A percentile compares a stretch with the other conserved stretches of the same genome.
Evolutionary conservation across 441 rosid species (phyloP).

Genomic region (Flueggea neowawraea): DNA sequence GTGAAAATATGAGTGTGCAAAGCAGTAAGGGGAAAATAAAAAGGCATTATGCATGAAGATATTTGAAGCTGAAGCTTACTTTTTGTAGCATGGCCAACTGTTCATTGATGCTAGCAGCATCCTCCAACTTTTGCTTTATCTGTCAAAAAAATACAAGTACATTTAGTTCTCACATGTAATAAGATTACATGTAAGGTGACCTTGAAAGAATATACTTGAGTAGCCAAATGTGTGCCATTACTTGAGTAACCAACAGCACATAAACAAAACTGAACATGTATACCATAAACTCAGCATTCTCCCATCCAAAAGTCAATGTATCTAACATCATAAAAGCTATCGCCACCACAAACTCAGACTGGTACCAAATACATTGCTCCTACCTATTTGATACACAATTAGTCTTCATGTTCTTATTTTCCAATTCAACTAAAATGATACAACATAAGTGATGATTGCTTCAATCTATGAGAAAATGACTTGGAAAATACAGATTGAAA

Average conservation of each 20-base stretch:
- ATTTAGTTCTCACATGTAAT: neutral
- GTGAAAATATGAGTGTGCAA: neutral
- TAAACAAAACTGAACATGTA: too few relatives aligned
- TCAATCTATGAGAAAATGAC: too few relatives aligned
- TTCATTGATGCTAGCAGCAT: conserved; percentile 27
- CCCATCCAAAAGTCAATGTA: neutral
- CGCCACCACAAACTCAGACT: neutral
- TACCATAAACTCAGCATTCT: too few relatives aligned
- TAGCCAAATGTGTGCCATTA: neutral
- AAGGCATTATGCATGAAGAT: neutral
- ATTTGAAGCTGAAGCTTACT: conserved; percentile 28
- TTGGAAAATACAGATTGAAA: too few relatives aligned
- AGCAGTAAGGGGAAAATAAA: neutral
- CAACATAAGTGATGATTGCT: too few relatives aligned
- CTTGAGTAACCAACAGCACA: too few relatives aligned
- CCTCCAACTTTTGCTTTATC: conserved; percentile 52
- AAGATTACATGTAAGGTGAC: conserved; percentile 5
- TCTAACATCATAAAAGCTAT: neutral
- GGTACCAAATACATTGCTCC: neutral
- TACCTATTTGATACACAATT: neutral
- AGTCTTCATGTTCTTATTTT: neutral
- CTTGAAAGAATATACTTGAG: neutral
- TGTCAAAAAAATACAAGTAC: conserved; percentile 25
- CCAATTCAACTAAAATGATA: too few relatives aligned
- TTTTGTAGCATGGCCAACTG: conserved; percentile 53